A percentile compares a stretch with the other conserved stretches of the same genome.
Conservation (phyloP, 202 grass and related monocot genomes). For the Saccharum hybrid region DNA sequence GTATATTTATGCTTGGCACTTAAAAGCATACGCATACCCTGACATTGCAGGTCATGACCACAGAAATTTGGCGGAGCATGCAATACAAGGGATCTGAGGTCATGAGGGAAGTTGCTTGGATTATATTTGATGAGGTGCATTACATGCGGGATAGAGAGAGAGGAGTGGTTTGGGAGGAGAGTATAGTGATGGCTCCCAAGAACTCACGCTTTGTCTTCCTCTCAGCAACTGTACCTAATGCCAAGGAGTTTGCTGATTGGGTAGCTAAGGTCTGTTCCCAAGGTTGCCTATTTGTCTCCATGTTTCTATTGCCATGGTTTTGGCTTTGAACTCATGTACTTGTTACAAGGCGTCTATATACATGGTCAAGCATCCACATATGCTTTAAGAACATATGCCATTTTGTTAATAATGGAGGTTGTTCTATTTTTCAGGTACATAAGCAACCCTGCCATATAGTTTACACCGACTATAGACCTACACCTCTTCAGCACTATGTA, state of each 20-base stretch:
- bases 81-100: constrained; percentile 95
- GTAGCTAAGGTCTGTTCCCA: constrained; percentile 82
- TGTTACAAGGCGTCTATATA: not conserved
- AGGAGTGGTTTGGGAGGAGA: constrained; percentile 99
- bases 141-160: constrained; percentile 99
- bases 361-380: constrained; percentile 3
- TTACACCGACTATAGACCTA: constrained; percentile 95
- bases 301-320: not conserved
- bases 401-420: constrained; percentile 2
- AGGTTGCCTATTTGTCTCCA: not conserved
- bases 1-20: constrained; percentile 2
- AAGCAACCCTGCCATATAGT: constrained; percentile 98
- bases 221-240: constrained; percentile 93
- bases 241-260: constrained; percentile 98
- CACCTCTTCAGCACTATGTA: constrained; percentile 94
- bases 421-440: constrained; percentile 82
- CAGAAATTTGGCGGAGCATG: constrained; percentile 99
- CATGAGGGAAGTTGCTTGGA: constrained; percentile 94
- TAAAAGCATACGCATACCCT: constrained; percentile 8
- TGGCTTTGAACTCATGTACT: not conserved
- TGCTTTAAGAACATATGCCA: not conserved
- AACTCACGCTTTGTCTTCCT: constrained; percentile 94
- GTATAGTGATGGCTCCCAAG: constrained; percentile 96
- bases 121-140: constrained; percentile 98
- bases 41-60: constrained; percentile 81